Evolutionary conservation across 176 grass and related monocot genomes (phyloP), one percentile per base, ranked within the genome.

Genomic region (Oryza meridionalis): DNA sequence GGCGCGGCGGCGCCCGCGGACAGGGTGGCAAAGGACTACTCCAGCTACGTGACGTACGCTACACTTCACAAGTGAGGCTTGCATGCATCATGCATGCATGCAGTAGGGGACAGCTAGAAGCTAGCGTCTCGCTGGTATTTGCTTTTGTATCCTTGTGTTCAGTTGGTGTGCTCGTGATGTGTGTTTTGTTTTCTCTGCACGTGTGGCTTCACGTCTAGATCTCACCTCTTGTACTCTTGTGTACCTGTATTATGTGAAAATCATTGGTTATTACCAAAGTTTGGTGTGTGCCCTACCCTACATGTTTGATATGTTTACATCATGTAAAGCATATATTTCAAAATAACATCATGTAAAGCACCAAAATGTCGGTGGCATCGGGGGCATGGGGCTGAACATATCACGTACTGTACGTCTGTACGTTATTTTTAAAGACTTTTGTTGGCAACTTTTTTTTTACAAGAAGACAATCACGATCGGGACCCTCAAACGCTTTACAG

Each of bases 41-140:
- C 75, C 50, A 86, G 84, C 73, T 90, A 90, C 76, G 76, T 74
- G 35, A 79, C 70, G n/a, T 90, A 90, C 68, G 80, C 84, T 6
- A 83, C 88, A 16, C 46, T 87, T 32, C 87, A 89, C 69, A 21
- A 75, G 19, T 80, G 35, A 79, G 13, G 1, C 4, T 2, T 1
- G 29, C 2, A 2, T 29, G 26, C 26, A 27, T 1, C 15, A 0
- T 53, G 49, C 49, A 53, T 17, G 66, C 75, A 69, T 87, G 69
- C 87, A 74, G 61, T 49, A 74, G 62, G 24, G 2, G 63, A 84
- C 87, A 74, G 21, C 9, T 53, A 53, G 49, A 53, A 53, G 49
- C 49, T 53, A 53, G 0, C 3, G 15, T 33, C 50, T 63, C 51
- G 14, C 4, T 45, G 47, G 19, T 63, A 77, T 70, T 70, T 65